Conservation (phyloP, 352 stramenopile genomes). For the Globisporangium megalacanthum region DNA sequence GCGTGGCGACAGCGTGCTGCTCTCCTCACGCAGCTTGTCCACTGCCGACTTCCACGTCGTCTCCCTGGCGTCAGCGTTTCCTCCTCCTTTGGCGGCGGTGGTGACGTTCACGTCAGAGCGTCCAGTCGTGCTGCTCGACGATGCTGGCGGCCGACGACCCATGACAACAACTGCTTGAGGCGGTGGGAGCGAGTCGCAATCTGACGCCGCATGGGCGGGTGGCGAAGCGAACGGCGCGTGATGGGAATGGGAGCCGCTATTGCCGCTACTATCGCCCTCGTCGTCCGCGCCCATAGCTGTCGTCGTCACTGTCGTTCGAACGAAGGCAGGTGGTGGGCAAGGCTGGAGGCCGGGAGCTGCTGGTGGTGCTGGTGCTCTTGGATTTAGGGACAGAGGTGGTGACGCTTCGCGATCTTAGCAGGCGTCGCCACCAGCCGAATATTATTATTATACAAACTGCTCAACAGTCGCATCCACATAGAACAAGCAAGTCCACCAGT, state of each 20-base stretch:
- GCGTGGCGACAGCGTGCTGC: constrained; percentile 24
- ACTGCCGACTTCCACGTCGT: constrained; percentile 41
- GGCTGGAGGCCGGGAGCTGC: neutral
- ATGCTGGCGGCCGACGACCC: constrained; percentile 10
- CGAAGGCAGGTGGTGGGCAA: neutral
- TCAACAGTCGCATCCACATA: neutral
- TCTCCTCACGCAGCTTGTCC: constrained; percentile 33
- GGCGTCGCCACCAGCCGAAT: neutral
- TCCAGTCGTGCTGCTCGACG: constrained; percentile 12
- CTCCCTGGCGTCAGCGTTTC: constrained; percentile 3
- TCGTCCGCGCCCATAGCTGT: constrained; percentile 13
- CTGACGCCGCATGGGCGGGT: neutral
- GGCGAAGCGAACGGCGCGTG: constrained; percentile 2
- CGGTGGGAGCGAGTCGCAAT: constrained; percentile 14
- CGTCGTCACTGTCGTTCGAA: neutral
- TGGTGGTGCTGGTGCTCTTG: neutral
- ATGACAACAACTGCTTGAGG: constrained; percentile 4
- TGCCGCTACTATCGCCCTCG: constrained; percentile 16
- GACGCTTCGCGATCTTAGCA: constrained; percentile 13
- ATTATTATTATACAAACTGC: constrained; percentile 12
- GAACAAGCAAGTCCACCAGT: neutral
- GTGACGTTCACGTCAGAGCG: constrained; percentile 6
- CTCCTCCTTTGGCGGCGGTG: neutral
- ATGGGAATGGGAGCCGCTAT: constrained; percentile 11
- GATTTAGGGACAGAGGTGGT: neutral